A percentile compares a stretch with the other conserved stretches of the same genome.
Conservation (phyloP, 1,284 basidiomycete species). For the Irpex sp. region DNA sequence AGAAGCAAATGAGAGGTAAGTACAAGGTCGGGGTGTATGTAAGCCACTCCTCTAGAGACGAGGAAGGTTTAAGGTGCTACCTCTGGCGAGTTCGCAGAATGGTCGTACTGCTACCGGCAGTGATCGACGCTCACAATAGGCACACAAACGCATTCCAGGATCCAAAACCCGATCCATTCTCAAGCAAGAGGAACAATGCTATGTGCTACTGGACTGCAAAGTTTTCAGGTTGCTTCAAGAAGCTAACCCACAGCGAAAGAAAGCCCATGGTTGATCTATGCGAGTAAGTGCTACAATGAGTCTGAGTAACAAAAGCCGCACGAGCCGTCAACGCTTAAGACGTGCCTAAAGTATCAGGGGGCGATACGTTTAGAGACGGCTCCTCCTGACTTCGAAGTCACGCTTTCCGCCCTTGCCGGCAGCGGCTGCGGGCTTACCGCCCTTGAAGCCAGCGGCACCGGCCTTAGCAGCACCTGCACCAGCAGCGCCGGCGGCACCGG, state of each 20-base stretch:
- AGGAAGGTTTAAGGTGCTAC: background rate
- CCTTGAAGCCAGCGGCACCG: slow-evolving; percentile 13
- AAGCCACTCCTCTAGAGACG: background rate
- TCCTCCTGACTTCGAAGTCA: slow-evolving; percentile 15
- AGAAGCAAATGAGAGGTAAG: too few relatives aligned
- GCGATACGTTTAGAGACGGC: slow-evolving; percentile 7
- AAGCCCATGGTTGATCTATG: background rate
- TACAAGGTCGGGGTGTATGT: too few relatives aligned
- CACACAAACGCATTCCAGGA: background rate
- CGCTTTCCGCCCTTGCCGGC: slow-evolving; percentile 12
- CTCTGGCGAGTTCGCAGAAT: too few relatives aligned
- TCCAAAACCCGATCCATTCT: slow-evolving; percentile 8
- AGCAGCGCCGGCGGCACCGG: slow-evolving; percentile 4
- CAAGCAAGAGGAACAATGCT: background rate
- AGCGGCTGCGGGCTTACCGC: slow-evolving; percentile 14
- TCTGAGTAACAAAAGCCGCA: background rate
- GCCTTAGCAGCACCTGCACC: slow-evolving; percentile 1
- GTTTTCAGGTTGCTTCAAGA: background rate
- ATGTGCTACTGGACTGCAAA: background rate
- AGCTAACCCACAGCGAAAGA: slow-evolving; percentile 1
- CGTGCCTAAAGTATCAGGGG: background rate
- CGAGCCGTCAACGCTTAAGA: background rate
- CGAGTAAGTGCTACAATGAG: background rate
- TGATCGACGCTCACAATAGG: too few relatives aligned
- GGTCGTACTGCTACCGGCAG: too few relatives aligned